phyloP scores from a whole-genome alignment of 176 grass and related monocot species.

The Lolium multiflorum region DNA sequence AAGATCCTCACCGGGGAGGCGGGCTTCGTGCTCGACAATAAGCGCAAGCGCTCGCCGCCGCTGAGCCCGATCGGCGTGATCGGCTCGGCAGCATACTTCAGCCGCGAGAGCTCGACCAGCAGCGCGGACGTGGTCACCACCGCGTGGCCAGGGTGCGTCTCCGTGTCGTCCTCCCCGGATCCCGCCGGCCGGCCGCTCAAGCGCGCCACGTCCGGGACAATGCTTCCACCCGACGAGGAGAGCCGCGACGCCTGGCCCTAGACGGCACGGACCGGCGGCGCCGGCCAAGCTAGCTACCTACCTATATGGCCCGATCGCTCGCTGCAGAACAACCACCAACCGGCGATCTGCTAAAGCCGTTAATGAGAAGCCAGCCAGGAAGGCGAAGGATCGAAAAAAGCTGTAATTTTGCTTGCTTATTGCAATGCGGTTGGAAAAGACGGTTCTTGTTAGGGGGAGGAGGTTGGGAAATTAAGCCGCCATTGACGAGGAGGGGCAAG shows the following conservation, averaged over 20 bases:
- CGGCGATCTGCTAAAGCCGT: not conserved
- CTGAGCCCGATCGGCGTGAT: slow-evolving; percentile 70
- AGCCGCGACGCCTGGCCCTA: slow-evolving; percentile 60
- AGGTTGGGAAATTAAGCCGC: not conserved
- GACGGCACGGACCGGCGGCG: not conserved
- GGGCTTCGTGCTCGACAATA: slow-evolving; percentile 35
- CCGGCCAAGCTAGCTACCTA: not conserved
- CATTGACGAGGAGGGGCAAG: not conserved
- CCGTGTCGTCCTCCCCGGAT: slow-evolving; percentile 56
- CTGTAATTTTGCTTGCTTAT: not conserved
- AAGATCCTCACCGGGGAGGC: slow-evolving; percentile 55
- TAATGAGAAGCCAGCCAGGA: not conserved
- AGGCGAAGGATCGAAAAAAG: not conserved
- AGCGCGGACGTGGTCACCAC: slow-evolving; percentile 24
- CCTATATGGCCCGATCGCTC: not conserved
- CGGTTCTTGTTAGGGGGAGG: not conserved
- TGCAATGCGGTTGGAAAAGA: not conserved
- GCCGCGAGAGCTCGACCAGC: slow-evolving; percentile 65
- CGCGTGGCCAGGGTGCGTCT: slow-evolving; percentile 1
- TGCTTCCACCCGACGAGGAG: slow-evolving; percentile 55
- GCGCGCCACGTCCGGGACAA: slow-evolving; percentile 4
- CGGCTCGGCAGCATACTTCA: slow-evolving; percentile 63
- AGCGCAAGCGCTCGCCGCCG: slow-evolving; percentile 76
- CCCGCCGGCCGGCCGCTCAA: slow-evolving; percentile 11
- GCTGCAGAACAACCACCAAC: not conserved